Evolutionary conservation across 2,329 filamentous ascomycete genomes (phyloP).

Genomic region (Colletotrichum somersetense): DNA sequence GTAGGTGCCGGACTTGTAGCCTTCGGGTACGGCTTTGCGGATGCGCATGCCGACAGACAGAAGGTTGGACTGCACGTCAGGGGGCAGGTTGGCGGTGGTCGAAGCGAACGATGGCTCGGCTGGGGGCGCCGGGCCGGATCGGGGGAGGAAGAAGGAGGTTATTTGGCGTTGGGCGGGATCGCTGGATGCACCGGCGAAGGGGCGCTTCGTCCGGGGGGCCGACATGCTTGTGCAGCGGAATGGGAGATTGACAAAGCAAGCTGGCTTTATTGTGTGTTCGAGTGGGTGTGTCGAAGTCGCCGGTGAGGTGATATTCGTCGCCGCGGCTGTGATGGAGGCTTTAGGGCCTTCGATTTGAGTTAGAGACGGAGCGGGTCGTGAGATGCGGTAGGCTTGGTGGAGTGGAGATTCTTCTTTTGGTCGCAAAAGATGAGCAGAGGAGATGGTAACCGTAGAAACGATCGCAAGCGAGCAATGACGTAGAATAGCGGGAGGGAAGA

Average conservation of each 20-base stretch:
- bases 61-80: conserved; percentile 82
- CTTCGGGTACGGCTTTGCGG: conserved; percentile 91
- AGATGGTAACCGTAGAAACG: conserved; percentile 32
- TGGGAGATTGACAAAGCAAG: conserved; percentile 11
- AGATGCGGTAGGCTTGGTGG: conserved; percentile 18
- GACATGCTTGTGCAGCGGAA: conserved; percentile 57
- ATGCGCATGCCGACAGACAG: conserved; percentile 94
- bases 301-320: neutral
- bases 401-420: conserved; percentile 42
- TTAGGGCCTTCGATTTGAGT: neutral
- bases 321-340: conserved; percentile 20
- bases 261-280: conserved; percentile 1
- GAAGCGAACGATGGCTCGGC: conserved; percentile 46
- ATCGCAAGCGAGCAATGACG: conserved; percentile 35
- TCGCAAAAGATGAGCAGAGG: conserved; percentile 4
- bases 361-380: conserved; percentile 10
- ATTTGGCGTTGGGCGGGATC: conserved; percentile 72
- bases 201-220: conserved; percentile 69
- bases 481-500: conserved; percentile 26
- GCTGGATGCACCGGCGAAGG: conserved; percentile 70
- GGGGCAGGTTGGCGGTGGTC: conserved; percentile 65
- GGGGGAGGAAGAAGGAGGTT: conserved; percentile 69
- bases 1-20: conserved; percentile 82
- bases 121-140: conserved; percentile 37
- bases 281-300: neutral